Conservation (phyloP, 116 monocot genomes). For the Posidonia oceanica region DNA sequence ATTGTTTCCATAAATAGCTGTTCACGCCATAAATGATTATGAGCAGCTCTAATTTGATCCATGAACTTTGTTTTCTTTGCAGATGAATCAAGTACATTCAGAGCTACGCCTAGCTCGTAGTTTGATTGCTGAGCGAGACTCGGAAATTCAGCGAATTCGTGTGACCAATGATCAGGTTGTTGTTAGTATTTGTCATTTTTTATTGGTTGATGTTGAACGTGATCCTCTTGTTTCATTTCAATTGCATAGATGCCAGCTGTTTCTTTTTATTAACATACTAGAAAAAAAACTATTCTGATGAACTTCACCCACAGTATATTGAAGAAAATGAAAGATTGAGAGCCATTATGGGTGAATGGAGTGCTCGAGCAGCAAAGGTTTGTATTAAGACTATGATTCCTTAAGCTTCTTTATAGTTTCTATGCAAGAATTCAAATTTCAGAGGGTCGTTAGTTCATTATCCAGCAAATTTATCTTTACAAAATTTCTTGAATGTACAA, state of each 20-base stretch:
- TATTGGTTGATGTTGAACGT: not conserved
- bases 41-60: not conserved
- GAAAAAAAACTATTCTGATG: not conserved
- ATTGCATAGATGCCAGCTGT: not conserved
- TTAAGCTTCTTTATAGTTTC: not conserved
- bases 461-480: not conserved
- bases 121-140: constrained; percentile 82
- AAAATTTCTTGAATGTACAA: not conserved
- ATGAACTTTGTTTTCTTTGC: constrained; percentile 1
- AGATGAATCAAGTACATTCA: constrained; percentile 97
- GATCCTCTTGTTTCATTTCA: not conserved
- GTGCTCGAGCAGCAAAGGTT: constrained; percentile 95
- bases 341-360: constrained; percentile 96
- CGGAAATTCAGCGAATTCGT: constrained; percentile 64
- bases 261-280: not conserved
- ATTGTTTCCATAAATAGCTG: not conserved
- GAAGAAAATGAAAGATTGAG: constrained; percentile 96
- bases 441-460: not conserved
- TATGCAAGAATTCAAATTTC: not conserved
- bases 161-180: constrained; percentile 59
- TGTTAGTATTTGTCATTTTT: not conserved
- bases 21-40: not conserved
- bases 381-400: not conserved
- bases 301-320: constrained; percentile 47
- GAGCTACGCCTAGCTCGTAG: constrained; percentile 78